phyloP scores from a whole-genome alignment of 768 basidiomycete species.

The Paxillus ammoniavirescens region DNA sequence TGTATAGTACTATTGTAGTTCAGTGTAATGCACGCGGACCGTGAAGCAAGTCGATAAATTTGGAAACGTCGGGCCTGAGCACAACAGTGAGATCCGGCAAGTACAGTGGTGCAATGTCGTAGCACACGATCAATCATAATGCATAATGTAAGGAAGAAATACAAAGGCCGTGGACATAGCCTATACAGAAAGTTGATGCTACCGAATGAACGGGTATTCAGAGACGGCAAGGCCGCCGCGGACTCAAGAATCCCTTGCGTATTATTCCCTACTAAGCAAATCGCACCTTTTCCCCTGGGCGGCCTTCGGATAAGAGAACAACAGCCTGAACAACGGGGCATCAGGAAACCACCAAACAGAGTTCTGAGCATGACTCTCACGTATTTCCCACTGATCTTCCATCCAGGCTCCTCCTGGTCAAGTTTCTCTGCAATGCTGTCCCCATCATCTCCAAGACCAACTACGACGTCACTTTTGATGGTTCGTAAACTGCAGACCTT shows the following conservation, averaged over 20 bases:
- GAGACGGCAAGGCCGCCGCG: no score
- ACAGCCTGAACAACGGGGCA: constrained; percentile 56
- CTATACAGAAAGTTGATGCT: neutral
- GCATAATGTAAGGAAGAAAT: neutral
- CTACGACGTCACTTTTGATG: constrained; percentile 94
- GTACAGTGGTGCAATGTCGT: no score
- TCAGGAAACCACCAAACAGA: constrained; percentile 13
- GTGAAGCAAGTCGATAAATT: no score
- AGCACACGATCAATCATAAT: neutral
- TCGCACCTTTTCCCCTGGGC: constrained; percentile 85
- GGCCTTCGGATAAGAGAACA: constrained; percentile 82
- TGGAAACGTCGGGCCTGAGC: no score
- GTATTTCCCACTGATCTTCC: constrained; percentile 98
- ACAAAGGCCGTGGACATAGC: neutral
- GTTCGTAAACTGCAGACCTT: constrained; percentile 85
- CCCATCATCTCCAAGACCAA: constrained; percentile 70
- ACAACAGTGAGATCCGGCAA: no score
- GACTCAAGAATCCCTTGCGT: neutral
- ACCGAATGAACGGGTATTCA: neutral
- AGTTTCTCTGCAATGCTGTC: constrained; percentile 72
- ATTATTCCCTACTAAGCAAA: constrained; percentile 46
- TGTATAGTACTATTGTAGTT: no score
- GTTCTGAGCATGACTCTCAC: constrained; percentile 45
- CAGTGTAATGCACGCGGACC: no score
- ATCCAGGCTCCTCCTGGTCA: constrained; percentile 86